phyloP scores from a whole-genome alignment of 2,329 filamentous ascomycete species.

The Arthrinium phaeospermum region DNA sequence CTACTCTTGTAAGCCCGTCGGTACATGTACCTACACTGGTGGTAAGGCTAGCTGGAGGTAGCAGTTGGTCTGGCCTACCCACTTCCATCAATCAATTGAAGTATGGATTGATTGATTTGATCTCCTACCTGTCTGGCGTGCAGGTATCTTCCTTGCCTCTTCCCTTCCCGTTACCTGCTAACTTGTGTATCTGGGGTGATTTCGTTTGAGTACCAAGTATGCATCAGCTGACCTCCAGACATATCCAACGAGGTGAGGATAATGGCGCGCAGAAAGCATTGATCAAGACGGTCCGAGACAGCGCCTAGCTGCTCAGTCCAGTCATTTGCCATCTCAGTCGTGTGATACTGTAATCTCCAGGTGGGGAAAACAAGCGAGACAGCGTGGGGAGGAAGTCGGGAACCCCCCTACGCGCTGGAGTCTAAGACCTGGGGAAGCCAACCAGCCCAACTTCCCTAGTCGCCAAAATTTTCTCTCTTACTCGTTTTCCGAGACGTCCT shows the following conservation, averaged over 20 bases:
- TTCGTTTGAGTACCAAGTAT: background rate
- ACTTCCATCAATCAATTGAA: background rate
- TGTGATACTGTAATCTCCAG: constrained; percentile 8
- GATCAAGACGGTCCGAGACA: constrained; percentile 17
- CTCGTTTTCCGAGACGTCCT: background rate
- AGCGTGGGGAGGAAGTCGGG: constrained; percentile 17
- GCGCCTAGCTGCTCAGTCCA: constrained; percentile 16
- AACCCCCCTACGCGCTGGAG: background rate
- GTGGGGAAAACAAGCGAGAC: constrained; percentile 18
- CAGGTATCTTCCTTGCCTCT: no score
- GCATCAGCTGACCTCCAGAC: background rate
- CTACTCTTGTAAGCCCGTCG: no score
- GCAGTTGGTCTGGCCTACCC: background rate
- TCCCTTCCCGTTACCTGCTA: background rate
- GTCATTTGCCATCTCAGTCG: background rate
- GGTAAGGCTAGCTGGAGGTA: no score
- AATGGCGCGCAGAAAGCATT: constrained; percentile 3
- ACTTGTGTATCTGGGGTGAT: background rate
- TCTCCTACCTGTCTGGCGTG: background rate
- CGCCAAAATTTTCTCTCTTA: background rate
- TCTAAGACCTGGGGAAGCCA: constrained; percentile 12
- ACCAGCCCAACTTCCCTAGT: background rate
- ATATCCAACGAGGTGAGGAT: background rate
- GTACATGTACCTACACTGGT: no score
- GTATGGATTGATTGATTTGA: background rate